phyloP scores from a whole-genome alignment of 331 rosid genomes.

The Quercus tomentella region DNA sequence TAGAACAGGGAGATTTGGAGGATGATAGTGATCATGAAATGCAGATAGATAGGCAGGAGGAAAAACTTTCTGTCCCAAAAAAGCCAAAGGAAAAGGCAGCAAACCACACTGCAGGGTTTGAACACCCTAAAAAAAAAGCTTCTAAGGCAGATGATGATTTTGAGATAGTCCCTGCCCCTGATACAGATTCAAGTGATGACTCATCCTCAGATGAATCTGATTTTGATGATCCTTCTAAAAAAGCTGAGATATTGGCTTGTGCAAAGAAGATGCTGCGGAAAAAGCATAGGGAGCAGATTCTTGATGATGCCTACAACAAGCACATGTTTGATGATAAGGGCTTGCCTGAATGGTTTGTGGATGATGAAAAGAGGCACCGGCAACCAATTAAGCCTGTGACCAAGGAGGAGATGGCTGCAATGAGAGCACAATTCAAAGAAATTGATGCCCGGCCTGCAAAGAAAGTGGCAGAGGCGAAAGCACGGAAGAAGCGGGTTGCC shows the following conservation, averaged over 20 bases:
- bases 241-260: slow-evolving; percentile 79
- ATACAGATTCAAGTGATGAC: slow-evolving; percentile 77
- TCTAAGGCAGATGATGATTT: slow-evolving; percentile 47
- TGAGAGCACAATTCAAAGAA: slow-evolving; percentile 82
- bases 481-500: slow-evolving; percentile 79
- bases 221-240: slow-evolving; percentile 38
- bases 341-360: slow-evolving; percentile 86
- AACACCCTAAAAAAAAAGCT: slow-evolving; percentile 20
- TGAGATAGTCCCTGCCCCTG: slow-evolving; percentile 84
- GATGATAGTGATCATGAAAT: slow-evolving; percentile 58
- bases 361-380: slow-evolving; percentile 80
- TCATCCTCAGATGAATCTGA: slow-evolving; percentile 67
- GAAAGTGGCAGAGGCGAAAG: slow-evolving; percentile 94
- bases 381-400: slow-evolving; percentile 67
- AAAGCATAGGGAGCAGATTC: slow-evolving; percentile 57
- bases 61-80: slow-evolving; percentile 18
- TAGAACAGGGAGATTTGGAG: slow-evolving; percentile 62
- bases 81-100: slow-evolving; percentile 32
- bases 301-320: slow-evolving; percentile 81
- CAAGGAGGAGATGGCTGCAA: slow-evolving; percentile 77
- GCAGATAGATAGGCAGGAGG: slow-evolving; percentile 39
- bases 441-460: slow-evolving; percentile 90
- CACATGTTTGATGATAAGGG: slow-evolving; percentile 74
- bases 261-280: slow-evolving; percentile 84
- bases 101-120: slow-evolving; percentile 13